Conservation (phyloP, 495 filamentous ascomycete genomes). For the Aspergillus egyptiacus region DNA sequence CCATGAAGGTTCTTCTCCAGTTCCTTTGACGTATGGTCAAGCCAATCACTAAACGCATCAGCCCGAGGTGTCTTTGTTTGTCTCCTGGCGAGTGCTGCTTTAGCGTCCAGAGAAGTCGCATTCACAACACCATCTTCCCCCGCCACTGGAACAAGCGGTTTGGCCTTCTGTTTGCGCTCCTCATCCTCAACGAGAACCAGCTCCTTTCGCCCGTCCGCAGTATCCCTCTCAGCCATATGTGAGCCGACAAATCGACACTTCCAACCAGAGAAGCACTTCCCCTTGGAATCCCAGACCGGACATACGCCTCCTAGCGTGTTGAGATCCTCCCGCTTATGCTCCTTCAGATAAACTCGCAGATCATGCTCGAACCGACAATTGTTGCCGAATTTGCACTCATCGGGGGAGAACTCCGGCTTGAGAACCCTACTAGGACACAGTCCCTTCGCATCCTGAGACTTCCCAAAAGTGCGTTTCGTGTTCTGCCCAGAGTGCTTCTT, state of each 20-base stretch:
- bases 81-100: slow-evolving; percentile 63
- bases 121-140: slow-evolving; percentile 69
- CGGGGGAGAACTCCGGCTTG: slow-evolving; percentile 68
- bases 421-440: slow-evolving; percentile 67
- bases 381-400: slow-evolving; percentile 64
- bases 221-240: slow-evolving; percentile 70
- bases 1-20: slow-evolving; percentile 44
- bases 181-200: slow-evolving; percentile 61
- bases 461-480: slow-evolving; percentile 76
- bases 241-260: slow-evolving; percentile 82
- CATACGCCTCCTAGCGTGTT: slow-evolving; percentile 67
- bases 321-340: slow-evolving; percentile 75
- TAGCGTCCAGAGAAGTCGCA: slow-evolving; percentile 56
- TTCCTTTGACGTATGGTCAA: slow-evolving; percentile 54
- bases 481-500: slow-evolving; percentile 81
- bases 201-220: slow-evolving; percentile 72
- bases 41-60: slow-evolving; percentile 68
- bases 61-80: slow-evolving; percentile 61
- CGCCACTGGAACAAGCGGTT: slow-evolving; percentile 26
- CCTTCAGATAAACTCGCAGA: slow-evolving; percentile 73
- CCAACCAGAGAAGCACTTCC: slow-evolving; percentile 78
- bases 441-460: slow-evolving; percentile 66
- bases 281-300: slow-evolving; percentile 69
- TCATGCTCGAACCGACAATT: slow-evolving; percentile 76
- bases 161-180: slow-evolving; percentile 39